A percentile compares a stretch with the other conserved stretches of the same genome.
Evolutionary conservation across 768 basidiomycete genomes (phyloP).

Genomic region (Astraeus odoratus): DNA sequence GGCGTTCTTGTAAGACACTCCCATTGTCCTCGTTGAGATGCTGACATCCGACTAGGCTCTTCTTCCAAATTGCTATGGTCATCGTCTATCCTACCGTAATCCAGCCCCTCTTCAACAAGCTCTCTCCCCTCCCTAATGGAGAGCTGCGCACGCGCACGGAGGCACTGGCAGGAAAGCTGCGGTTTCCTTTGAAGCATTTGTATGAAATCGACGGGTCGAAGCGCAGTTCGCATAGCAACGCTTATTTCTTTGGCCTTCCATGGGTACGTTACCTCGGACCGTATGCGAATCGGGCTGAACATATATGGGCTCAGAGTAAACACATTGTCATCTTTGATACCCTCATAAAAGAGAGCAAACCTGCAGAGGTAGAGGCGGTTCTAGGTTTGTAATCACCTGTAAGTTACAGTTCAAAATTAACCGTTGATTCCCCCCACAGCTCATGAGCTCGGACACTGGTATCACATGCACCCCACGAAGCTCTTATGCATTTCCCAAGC

Average conservation of each 20-base stretch:
- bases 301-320: slow-evolving; percentile 50
- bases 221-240: slow-evolving; percentile 91
- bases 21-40: background rate
- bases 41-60: slow-evolving; percentile 41
- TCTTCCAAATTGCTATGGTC: slow-evolving; percentile 81
- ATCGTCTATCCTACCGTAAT: slow-evolving; percentile 80
- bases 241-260: slow-evolving; percentile 97
- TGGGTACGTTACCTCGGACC: slow-evolving; percentile 50
- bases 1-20: slow-evolving; percentile 70
- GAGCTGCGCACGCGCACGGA: slow-evolving; percentile 77
- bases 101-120: slow-evolving; percentile 96
- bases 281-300: background rate
- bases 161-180: slow-evolving; percentile 66
- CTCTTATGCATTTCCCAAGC: slow-evolving; percentile 80
- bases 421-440: too few relatives aligned
- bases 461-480: slow-evolving; percentile 84
- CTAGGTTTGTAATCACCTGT: slow-evolving; percentile 39
- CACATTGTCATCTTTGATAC: slow-evolving; percentile 98
- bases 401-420: too few relatives aligned
- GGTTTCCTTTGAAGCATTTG: slow-evolving; percentile 89
- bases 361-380: slow-evolving; percentile 96
- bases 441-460: slow-evolving; percentile 98
- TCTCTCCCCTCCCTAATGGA: slow-evolving; percentile 76
- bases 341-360: slow-evolving; percentile 82
- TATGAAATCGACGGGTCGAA: slow-evolving; percentile 98